Conservation (phyloP, 306 rosid species). For the Rosa multiflora region DNA sequence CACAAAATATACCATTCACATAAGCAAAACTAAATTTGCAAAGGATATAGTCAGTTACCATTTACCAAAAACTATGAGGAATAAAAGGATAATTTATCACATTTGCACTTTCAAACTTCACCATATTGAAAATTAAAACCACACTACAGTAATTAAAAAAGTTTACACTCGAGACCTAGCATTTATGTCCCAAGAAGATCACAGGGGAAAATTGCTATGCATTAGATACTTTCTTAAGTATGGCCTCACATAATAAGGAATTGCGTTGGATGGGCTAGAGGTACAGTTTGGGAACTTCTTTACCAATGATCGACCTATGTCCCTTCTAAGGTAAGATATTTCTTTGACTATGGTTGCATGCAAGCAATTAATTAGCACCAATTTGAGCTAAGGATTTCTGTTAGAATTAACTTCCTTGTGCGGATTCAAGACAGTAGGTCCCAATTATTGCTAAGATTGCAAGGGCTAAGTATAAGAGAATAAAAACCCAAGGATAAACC, state of each 20-base stretch:
- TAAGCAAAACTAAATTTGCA: constrained; percentile 25
- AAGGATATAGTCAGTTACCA: background rate
- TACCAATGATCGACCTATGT: background rate
- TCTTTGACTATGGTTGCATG: background rate
- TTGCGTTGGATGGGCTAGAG: background rate
- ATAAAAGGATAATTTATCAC: background rate
- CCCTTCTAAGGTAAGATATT: too few relatives aligned
- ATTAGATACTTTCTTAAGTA: background rate
- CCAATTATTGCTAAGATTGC: background rate
- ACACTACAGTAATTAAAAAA: background rate
- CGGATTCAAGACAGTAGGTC: background rate
- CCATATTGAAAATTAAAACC: background rate
- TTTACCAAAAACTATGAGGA: background rate
- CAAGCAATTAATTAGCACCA: background rate
- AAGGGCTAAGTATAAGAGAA: background rate
- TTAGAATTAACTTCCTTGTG: background rate
- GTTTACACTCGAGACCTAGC: background rate
- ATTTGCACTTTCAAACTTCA: background rate
- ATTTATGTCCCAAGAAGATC: background rate
- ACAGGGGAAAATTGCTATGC: background rate
- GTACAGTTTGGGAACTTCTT: background rate
- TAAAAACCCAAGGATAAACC: background rate
- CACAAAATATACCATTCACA: constrained; percentile 24
- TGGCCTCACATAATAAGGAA: background rate
- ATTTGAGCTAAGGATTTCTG: background rate